Evolutionary conservation across 257 asterid species (phyloP), one percentile per base, ranked within the genome.

Genomic region (Lavandula angustifolia): DNA sequence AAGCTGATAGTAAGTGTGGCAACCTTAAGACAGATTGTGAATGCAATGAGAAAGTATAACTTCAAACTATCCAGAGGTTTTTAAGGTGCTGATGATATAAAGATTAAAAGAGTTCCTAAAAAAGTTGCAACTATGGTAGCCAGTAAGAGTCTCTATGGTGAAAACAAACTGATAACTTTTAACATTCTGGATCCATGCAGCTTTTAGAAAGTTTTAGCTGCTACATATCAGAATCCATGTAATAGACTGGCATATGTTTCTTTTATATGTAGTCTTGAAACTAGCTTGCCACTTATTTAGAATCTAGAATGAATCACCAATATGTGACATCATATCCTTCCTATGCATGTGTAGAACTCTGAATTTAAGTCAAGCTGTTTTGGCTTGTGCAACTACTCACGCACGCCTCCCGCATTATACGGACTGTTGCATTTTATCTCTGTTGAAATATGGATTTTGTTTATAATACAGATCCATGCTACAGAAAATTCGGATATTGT

Each of bases 381-480:
- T 37, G 9, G 9, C 47, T 16, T 57, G 62, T 12, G 52, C 64
- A 37, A 27, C 62, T 12, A 55, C 62, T 8, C 11, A 54, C 7
- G 5, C 44, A 43, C 7, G 22, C 60, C 12, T 32, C 29, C 43
- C 27, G 3, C 11, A n/a, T 42, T 32, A 22, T 22, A 22, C 27
- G 27, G 2, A 22, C 27, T 22, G 27, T 22, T 22, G 27, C 27
- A 22, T 22, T 22, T 22, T 22, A 22, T 22, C 27, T 22, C 27
- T 22, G 27, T n/a, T n/a, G n/a, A 66, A 61, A 53, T 54, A 34
- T 8, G 41, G 44, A 32, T 43, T 55, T 16, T 47, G 42, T 29
- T 18, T 62, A 43, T 63, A 27, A 47, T 60, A 78, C 91, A 89
- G 96, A 72, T 3, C 27, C 66, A 35, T 54, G 75, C 67, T 64